phyloP scores from a whole-genome alignment of 2,329 filamentous ascomycete species.

The Xylariaceae sp. region DNA sequence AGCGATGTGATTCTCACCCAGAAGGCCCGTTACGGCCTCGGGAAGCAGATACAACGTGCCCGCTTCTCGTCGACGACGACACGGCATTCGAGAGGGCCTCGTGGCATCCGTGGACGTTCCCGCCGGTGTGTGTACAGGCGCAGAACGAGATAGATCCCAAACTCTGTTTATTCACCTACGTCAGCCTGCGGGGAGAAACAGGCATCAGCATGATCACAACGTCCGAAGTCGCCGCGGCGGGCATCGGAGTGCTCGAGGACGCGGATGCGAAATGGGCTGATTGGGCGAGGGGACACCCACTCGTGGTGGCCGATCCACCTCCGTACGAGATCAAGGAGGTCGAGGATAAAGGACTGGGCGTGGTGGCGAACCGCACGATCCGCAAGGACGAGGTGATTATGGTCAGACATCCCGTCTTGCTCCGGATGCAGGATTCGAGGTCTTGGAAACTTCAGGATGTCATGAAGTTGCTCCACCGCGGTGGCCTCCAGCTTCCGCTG shows the following conservation, averaged over 20 bases:
- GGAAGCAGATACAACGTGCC: conserved; percentile 1
- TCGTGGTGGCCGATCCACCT: conserved; percentile 12
- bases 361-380: conserved; percentile 37
- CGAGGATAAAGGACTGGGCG: conserved; percentile 37
- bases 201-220: conserved; percentile 23
- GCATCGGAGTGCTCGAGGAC: conserved; percentile 27
- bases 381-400: conserved; percentile 37
- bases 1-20: conserved; percentile 9
- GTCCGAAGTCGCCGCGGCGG: conserved; percentile 20
- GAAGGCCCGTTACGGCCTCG: conserved; percentile 14
- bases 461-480: conserved; percentile 32
- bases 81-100: conserved; percentile 11
- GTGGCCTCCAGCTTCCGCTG: conserved; percentile 33
- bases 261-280: conserved; percentile 20
- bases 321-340: conserved; percentile 34
- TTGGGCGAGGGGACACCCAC: conserved; percentile 13
- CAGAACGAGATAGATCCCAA: conserved; percentile 11
- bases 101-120: conserved; percentile 25
- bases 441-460: conserved; percentile 26
- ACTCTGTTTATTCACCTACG: conserved; percentile 22
- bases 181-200: conserved; percentile 16
- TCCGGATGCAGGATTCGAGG: conserved; percentile 31
- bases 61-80: conserved; percentile 22
- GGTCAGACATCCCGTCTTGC: conserved; percentile 34
- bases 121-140: conserved; percentile 18